A percentile compares a stretch with the other conserved stretches of the same genome.
phyloP scores from a whole-genome alignment of 768 basidiomycete genomes.

The Tricholoma bakamatsutake region DNA sequence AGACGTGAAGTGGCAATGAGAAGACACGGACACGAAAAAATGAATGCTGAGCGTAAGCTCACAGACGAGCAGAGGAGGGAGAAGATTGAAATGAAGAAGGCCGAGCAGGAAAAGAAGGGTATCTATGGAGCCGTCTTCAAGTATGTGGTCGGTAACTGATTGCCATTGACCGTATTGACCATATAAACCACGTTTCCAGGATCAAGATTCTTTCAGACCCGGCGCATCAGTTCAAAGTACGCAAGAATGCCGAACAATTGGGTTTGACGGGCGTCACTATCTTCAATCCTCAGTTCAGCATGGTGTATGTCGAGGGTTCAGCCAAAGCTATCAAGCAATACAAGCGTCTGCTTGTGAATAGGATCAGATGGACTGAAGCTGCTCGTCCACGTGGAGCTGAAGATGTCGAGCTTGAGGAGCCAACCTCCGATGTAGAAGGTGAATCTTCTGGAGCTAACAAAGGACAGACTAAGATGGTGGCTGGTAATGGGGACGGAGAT shows the following conservation, averaged over 20 bases:
- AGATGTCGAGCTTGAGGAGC: conserved; percentile 61
- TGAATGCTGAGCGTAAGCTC: conserved; percentile 88
- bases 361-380: conserved; percentile 92
- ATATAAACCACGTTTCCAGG: conserved; percentile 32
- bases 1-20: conserved; percentile 89
- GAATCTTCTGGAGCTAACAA: conserved; percentile 25
- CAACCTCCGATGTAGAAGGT: conserved; percentile 35
- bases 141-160: conserved; percentile 39
- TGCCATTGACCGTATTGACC: not conserved
- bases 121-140: conserved; percentile 86
- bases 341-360: conserved; percentile 77
- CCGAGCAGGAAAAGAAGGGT: conserved; percentile 82
- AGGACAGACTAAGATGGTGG: conserved; percentile 22
- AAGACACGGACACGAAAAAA: conserved; percentile 86
- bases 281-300: conserved; percentile 82
- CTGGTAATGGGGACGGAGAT: conserved; percentile 22
- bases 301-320: conserved; percentile 93
- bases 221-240: conserved; percentile 92
- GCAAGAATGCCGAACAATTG: conserved; percentile 92
- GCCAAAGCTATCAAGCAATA: conserved; percentile 82
- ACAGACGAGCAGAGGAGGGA: conserved; percentile 86
- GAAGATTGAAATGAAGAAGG: conserved; percentile 81
- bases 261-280: conserved; percentile 85
- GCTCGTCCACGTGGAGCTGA: conserved; percentile 73
- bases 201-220: conserved; percentile 87